Conservation (phyloP, 225 moss, liverwort and hornwort species). For the Bryum argenteum region DNA sequence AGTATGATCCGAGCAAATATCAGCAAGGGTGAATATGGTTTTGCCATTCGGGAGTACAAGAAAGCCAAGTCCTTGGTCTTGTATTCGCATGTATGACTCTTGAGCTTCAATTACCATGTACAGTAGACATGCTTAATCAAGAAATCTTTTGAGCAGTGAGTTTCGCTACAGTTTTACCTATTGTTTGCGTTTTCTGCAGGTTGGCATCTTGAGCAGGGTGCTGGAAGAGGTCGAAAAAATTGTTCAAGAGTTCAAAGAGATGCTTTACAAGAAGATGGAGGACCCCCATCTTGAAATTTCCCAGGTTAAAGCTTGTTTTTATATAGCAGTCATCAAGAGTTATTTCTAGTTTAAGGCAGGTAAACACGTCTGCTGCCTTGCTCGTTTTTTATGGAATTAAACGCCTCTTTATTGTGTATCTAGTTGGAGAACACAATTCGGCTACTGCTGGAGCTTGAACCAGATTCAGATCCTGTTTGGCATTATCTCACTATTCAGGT, state of each 20-base stretch:
- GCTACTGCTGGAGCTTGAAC: conserved; percentile 92
- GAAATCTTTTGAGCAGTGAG: conserved; percentile 12
- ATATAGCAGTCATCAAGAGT: conserved; percentile 11
- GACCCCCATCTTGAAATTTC: conserved; percentile 87
- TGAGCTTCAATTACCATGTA: conserved; percentile 12
- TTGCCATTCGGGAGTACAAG: conserved; percentile 96
- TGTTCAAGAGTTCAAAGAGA: conserved; percentile 90
- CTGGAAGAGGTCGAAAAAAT: conserved; percentile 98
- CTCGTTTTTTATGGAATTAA: conserved; percentile 2
- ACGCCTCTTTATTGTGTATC: conserved; percentile 24
- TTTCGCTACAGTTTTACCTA: conserved; percentile 21
- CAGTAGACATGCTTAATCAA: conserved; percentile 18
- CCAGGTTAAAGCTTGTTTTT: conserved; percentile 54
- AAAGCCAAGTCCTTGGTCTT: conserved; percentile 94
- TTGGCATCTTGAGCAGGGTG: conserved; percentile 86
- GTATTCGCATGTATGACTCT: conserved; percentile 75
- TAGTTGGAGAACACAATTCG: conserved; percentile 93
- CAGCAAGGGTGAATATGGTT: conserved; percentile 91
- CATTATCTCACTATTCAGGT: conserved; percentile 96
- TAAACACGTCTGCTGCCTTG: conserved; percentile 17
- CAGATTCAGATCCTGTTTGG: conserved; percentile 98
- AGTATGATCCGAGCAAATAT: conserved; percentile 93
- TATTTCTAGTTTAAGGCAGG: conserved; percentile 14
- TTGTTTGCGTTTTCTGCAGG: conserved; percentile 52
- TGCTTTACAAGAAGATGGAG: conserved; percentile 95